Conservation (phyloP, 177 flowering plant species). For the Telopea speciosissima region DNA sequence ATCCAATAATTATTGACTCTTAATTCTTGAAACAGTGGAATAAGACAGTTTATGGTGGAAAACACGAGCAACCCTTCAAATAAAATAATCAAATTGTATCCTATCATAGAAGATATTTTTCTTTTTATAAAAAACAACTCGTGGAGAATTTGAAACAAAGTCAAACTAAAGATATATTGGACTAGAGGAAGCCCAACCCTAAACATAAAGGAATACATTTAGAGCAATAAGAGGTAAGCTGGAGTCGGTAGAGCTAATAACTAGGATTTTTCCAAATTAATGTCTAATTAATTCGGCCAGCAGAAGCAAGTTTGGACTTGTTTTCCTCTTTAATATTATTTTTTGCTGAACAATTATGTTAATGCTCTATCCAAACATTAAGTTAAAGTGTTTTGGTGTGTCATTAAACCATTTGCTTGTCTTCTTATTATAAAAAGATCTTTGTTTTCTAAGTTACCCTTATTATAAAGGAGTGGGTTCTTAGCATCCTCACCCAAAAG, state of each 20-base stretch:
- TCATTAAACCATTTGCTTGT: neutral
- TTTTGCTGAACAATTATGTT: neutral
- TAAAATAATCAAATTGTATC: too few relatives aligned
- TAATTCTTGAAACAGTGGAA: neutral
- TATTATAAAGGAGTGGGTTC: too few relatives aligned
- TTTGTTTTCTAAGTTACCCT: too few relatives aligned
- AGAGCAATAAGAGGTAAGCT: neutral
- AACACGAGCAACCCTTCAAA: neutral
- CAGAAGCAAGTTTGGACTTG: neutral
- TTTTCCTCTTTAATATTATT: neutral
- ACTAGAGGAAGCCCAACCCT: too few relatives aligned
- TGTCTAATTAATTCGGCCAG: neutral
- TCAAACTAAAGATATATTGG: too few relatives aligned
- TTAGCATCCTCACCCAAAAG: too few relatives aligned
- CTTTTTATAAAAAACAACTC: too few relatives aligned
- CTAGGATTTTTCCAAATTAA: neutral
- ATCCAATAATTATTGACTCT: conserved; percentile 1
- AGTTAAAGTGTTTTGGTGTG: neutral
- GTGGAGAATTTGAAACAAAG: neutral
- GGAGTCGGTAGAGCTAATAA: neutral
- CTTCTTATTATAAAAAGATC: too few relatives aligned
- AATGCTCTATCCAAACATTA: neutral
- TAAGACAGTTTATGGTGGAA: neutral
- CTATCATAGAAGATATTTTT: too few relatives aligned
- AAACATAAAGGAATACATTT: neutral